These are phyloP conservation scores for Primulina tabacum DNA, from an alignment of 257 asterid species.

Conservation along the genomic window DNA sequence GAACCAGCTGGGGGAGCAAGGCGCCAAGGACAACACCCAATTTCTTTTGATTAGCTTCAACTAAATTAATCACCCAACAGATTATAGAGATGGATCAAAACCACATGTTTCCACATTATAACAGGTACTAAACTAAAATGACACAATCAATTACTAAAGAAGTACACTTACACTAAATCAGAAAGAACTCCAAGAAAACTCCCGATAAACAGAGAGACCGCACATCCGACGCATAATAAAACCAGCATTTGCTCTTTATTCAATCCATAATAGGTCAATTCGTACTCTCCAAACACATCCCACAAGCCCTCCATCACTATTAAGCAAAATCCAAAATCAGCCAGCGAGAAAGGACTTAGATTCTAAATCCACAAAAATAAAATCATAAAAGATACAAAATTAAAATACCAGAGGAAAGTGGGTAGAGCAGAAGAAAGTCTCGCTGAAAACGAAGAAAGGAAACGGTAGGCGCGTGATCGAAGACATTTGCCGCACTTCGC, in stretches of 20 bases:
- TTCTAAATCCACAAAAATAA: conserved; percentile 11
- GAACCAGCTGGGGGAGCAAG: not conserved
- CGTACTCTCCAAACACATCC: conserved; percentile 85
- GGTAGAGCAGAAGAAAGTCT: conserved; percentile 58
- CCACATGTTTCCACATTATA: conserved; percentile 2
- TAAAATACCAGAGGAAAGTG: conserved; percentile 71
- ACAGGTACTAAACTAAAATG: conserved; percentile 2
- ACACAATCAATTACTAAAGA: conserved; percentile 9
- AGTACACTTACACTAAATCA: conserved; percentile 55
- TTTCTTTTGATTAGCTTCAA: not conserved
- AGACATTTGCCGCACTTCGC: conserved; percentile 35
- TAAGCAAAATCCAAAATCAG: conserved; percentile 9
- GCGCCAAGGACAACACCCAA: not conserved
- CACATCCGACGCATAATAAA: not conserved
- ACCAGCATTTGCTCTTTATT: conserved; percentile 62
- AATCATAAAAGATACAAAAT: not conserved
- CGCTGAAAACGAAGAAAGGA: conserved; percentile 58
- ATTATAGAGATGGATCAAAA: not conserved
- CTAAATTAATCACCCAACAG: not conserved
- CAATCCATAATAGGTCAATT: conserved; percentile 56
- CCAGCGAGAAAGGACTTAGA: conserved; percentile 11
- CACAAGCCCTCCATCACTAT: conserved; percentile 72
- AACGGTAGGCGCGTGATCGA: conserved; percentile 63
- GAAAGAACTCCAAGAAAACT: not conserved
- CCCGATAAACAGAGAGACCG: not conserved